Conservation (phyloP, 208 protist species). For the Angomonas deanei region DNA sequence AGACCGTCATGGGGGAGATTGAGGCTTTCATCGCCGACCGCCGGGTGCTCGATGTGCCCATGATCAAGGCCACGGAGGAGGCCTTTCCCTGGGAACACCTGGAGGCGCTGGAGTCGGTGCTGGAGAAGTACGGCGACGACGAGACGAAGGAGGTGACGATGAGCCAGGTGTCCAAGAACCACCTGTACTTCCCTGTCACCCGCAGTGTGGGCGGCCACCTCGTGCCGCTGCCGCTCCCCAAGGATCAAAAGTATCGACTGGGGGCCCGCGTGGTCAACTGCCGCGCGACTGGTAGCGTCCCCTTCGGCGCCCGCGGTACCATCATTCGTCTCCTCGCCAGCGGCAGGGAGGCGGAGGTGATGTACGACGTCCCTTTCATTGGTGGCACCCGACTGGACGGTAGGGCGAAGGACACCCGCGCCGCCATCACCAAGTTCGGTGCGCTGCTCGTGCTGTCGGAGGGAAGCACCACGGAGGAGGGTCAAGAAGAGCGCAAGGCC, state of each 20-base stretch:
- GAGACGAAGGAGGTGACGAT: constrained; percentile 30
- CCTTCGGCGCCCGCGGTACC: constrained; percentile 77
- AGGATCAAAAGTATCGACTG: constrained; percentile 63
- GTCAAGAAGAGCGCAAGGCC: neutral
- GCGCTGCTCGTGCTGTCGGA: constrained; percentile 62
- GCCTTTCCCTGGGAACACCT: constrained; percentile 52
- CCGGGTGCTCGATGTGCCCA: constrained; percentile 53
- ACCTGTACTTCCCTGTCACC: constrained; percentile 81
- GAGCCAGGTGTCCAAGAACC: constrained; percentile 34
- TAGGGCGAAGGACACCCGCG: constrained; percentile 55
- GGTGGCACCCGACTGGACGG: constrained; percentile 73
- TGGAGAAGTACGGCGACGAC: constrained; percentile 27
- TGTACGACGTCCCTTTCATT: constrained; percentile 84
- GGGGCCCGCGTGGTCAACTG: constrained; percentile 85
- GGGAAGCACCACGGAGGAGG: neutral
- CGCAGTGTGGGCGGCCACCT: constrained; percentile 55
- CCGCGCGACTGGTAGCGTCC: constrained; percentile 57
- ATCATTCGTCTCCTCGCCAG: constrained; percentile 79
- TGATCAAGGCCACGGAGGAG: constrained; percentile 75
- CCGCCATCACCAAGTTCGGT: constrained; percentile 60
- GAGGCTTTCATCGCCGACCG: constrained; percentile 46
- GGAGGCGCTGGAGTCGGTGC: constrained; percentile 49
- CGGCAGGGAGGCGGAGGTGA: constrained; percentile 75
- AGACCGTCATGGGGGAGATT: constrained; percentile 72
- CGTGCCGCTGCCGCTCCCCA: constrained; percentile 64